Evolutionary conservation across 192 early-diverging fungal species (phyloP).

Genomic region (Phycomyces nitens): DNA sequence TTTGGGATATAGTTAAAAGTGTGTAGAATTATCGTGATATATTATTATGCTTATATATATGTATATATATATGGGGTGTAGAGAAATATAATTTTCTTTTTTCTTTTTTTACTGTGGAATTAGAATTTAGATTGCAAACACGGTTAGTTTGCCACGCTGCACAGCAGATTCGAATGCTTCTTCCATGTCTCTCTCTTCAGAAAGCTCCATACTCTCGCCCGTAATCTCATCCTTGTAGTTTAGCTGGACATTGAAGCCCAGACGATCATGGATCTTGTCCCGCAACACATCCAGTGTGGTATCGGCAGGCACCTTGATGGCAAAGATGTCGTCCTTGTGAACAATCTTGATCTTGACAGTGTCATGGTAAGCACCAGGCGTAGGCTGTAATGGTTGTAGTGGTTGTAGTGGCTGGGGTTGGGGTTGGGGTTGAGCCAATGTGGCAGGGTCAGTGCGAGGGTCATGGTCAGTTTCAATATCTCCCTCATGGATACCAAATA

Average conservation of each 20-base stretch:
- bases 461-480: slow-evolving; percentile 53
- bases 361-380: slow-evolving; percentile 1
- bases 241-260: slow-evolving; percentile 38
- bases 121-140: slow-evolving; percentile 36
- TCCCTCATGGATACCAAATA: slow-evolving; percentile 54
- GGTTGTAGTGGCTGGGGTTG: not conserved
- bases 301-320: slow-evolving; percentile 61
- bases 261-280: slow-evolving; percentile 57
- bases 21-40: no score
- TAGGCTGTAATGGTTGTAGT: slow-evolving; percentile 7
- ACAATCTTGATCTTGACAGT: slow-evolving; percentile 72
- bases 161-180: slow-evolving; percentile 37
- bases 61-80: no score
- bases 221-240: slow-evolving; percentile 38
- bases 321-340: slow-evolving; percentile 67
- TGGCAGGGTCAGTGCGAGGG: slow-evolving; percentile 14
- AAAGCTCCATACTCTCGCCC: slow-evolving; percentile 22
- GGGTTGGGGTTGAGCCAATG: not conserved
- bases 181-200: slow-evolving; percentile 39
- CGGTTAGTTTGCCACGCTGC: slow-evolving; percentile 44
- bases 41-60: no score
- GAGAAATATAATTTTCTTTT: not conserved
- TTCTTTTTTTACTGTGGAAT: not conserved
- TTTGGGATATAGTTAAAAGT: no score
- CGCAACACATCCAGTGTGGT: slow-evolving; percentile 53